phyloP scores from a whole-genome alignment of 306 rosid species.

The Prunus salicina region DNA sequence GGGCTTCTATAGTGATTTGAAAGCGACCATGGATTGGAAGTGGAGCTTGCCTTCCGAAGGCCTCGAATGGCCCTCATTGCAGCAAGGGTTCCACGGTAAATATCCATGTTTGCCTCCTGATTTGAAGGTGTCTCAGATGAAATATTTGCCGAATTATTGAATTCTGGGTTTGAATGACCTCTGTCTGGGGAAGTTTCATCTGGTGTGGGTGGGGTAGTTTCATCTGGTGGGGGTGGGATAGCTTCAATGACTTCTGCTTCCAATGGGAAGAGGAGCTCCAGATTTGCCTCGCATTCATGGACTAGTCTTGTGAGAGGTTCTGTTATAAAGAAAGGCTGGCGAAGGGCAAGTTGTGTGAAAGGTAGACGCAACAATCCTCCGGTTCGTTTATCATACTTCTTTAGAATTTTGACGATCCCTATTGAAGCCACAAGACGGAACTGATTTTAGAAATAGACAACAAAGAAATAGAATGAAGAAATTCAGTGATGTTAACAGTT shows the following conservation, averaged over 20 bases:
- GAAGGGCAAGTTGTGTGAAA: constrained; percentile 75
- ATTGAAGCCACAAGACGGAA: constrained; percentile 33
- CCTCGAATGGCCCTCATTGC: constrained; percentile 83
- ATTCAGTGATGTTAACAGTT: neutral
- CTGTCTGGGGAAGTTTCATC: neutral
- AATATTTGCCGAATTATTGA: constrained; percentile 19
- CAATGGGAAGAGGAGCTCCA: constrained; percentile 86
- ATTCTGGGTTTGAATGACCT: constrained; percentile 18
- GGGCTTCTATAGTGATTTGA: constrained; percentile 64
- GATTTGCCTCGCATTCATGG: constrained; percentile 81
- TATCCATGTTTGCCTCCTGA: constrained; percentile 57
- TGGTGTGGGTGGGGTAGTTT: constrained; percentile 43
- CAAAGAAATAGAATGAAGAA: neutral
- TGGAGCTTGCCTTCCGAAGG: constrained; percentile 84
- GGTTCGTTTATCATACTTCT: constrained; percentile 93
- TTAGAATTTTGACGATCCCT: constrained; percentile 87
- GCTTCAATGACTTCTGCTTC: constrained; percentile 85
- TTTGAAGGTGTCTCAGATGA: constrained; percentile 43
- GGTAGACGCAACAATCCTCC: constrained; percentile 76
- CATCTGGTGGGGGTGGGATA: constrained; percentile 32
- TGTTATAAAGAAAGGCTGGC: constrained; percentile 81
- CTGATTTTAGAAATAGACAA: constrained; percentile 16
- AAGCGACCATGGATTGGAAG: constrained; percentile 74
- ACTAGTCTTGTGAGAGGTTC: constrained; percentile 81
- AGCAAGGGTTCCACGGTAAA: constrained; percentile 81